Evolutionary conservation across 352 stramenopile species (phyloP).

Genomic region (Globisporangium carolinianum): DNA sequence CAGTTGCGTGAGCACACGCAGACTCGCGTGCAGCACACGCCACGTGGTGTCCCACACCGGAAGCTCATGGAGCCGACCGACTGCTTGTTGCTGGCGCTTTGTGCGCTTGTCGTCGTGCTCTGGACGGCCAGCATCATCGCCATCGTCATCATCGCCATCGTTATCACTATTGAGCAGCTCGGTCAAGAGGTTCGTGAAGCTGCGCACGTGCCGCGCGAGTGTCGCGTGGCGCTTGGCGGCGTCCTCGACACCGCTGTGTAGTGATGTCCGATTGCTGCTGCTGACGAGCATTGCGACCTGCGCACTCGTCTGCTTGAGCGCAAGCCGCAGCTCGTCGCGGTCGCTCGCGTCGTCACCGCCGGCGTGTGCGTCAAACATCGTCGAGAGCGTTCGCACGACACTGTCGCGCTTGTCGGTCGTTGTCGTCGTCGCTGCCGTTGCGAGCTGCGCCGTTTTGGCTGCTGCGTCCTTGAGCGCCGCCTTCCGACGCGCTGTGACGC

Average conservation of each 20-base stretch:
- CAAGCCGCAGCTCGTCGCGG: slow-evolving; percentile 5
- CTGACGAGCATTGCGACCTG: slow-evolving; percentile 8
- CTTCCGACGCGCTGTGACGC: slow-evolving; percentile 30
- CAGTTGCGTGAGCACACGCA: slow-evolving; percentile 12
- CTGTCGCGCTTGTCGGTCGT: slow-evolving; percentile 1
- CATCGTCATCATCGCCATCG: background rate
- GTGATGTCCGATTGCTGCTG: background rate
- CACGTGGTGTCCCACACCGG: slow-evolving; percentile 32
- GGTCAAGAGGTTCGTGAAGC: slow-evolving; percentile 1
- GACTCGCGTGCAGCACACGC: slow-evolving; percentile 17
- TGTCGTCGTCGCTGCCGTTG: slow-evolving; percentile 1
- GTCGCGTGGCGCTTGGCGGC: slow-evolving; percentile 2
- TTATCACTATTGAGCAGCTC: slow-evolving; percentile 5
- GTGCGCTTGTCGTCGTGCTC: background rate
- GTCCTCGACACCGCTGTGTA: background rate
- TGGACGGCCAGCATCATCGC: background rate
- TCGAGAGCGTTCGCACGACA: slow-evolving; percentile 9
- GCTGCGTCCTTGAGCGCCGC: slow-evolving; percentile 30
- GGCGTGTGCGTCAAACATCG: slow-evolving; percentile 13
- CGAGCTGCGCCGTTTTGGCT: background rate
- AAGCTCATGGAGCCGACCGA: slow-evolving; percentile 5
- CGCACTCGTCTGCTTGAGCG: slow-evolving; percentile 15
- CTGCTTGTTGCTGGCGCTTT: no score
- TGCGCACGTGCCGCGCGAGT: slow-evolving; percentile 4
- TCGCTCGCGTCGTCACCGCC: background rate